These are phyloP conservation scores for Alnus rubra DNA, from an alignment of 306 rosid species.

Conservation along the genomic window DNA sequence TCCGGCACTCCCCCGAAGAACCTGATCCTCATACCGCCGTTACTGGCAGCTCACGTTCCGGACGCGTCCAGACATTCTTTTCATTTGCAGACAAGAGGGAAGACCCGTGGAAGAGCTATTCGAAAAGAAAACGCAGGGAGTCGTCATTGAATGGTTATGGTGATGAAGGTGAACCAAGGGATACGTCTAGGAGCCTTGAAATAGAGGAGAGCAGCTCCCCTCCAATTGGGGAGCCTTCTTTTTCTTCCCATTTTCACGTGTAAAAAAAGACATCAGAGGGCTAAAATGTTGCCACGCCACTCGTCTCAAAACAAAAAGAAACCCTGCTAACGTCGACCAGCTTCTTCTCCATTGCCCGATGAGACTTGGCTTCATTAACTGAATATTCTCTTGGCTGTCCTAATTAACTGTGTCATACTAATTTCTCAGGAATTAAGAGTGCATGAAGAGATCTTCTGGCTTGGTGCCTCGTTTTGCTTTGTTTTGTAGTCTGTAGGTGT, in stretches of 20 bases:
- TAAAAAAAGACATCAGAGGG: too few species aligned
- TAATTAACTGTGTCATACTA: too few species aligned
- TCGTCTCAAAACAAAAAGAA: too few species aligned
- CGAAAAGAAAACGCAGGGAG: slow-evolving; percentile 44
- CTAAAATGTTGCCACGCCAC: too few species aligned
- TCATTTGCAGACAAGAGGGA: slow-evolving; percentile 34
- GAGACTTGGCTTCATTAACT: too few species aligned
- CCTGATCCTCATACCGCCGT: slow-evolving; percentile 4
- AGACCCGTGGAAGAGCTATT: slow-evolving; percentile 17
- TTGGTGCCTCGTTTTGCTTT: too few species aligned
- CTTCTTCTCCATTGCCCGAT: too few species aligned
- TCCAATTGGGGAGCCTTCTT: too few species aligned
- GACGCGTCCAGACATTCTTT: slow-evolving; percentile 22
- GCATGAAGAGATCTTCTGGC: neutral
- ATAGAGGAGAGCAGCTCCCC: neutral
- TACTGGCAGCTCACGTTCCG: slow-evolving; percentile 9
- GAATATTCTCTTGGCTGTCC: too few species aligned
- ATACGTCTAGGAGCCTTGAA: slow-evolving; percentile 28
- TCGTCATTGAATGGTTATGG: slow-evolving; percentile 4
- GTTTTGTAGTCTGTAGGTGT: too few species aligned
- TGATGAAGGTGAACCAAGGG: slow-evolving; percentile 18
- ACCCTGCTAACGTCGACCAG: too few species aligned
- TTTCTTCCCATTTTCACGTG: too few species aligned
- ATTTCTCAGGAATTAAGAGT: neutral
- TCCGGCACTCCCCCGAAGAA: slow-evolving; percentile 16